These are phyloP conservation scores for Mucor lusitanicus DNA, from an alignment of 371 early-diverging fungal species.

Conservation along the genomic window DNA sequence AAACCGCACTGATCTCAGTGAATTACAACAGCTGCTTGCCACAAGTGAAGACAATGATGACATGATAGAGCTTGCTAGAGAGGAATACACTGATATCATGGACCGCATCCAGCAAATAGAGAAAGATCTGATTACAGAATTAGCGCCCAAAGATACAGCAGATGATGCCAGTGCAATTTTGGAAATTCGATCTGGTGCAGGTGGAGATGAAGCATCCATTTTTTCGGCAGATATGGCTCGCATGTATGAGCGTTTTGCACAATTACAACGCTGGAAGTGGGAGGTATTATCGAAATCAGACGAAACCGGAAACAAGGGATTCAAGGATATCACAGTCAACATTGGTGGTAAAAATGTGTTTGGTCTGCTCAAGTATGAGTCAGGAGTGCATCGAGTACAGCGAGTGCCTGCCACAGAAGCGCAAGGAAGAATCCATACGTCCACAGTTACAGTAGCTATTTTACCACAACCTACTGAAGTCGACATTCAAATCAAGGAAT, in stretches of 20 bases:
- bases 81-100: constrained; percentile 51
- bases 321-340: constrained; percentile 68
- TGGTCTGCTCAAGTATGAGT: constrained; percentile 76
- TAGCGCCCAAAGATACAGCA: constrained; percentile 65
- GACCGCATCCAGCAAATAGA: constrained; percentile 39
- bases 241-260: constrained; percentile 80
- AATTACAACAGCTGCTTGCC: constrained; percentile 32
- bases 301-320: constrained; percentile 56
- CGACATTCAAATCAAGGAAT: constrained; percentile 67
- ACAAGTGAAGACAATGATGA: constrained; percentile 39
- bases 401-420: constrained; percentile 84
- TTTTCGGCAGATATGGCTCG: constrained; percentile 73
- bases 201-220: constrained; percentile 84
- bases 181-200: constrained; percentile 83
- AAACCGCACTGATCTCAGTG: constrained; percentile 26
- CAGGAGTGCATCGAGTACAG: constrained; percentile 84
- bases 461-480: constrained; percentile 79
- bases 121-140: constrained; percentile 42
- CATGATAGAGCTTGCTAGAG: constrained; percentile 57
- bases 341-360: constrained; percentile 75
- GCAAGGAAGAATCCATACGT: constrained; percentile 84
- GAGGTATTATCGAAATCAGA: constrained; percentile 57
- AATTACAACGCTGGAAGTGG: constrained; percentile 70
- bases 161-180: constrained; percentile 78
- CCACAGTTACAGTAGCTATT: constrained; percentile 86